Conservation (phyloP, 805 yeast species). For the Hemisphaericaspora nanyangensis region DNA sequence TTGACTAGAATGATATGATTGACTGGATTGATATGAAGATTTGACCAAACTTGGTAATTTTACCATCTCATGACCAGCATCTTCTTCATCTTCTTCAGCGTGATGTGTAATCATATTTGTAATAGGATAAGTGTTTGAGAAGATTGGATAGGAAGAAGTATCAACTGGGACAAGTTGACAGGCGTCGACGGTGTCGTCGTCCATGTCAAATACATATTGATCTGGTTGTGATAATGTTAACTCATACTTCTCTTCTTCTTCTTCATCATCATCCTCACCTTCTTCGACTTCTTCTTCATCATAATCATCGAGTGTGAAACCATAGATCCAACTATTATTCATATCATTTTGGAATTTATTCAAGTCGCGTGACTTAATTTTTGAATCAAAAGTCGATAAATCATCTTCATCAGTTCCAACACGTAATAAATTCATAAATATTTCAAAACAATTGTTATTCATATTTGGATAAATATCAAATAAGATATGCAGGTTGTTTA, state of each 20-base stretch:
- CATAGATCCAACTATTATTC: constrained; percentile 27
- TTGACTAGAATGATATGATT: constrained; percentile 18
- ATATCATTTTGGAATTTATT: constrained; percentile 29
- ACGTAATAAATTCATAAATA: constrained; percentile 39
- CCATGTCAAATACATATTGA: constrained; percentile 36
- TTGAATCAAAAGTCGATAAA: constrained; percentile 15
- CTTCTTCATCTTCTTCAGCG: neutral
- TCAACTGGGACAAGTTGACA: neutral
- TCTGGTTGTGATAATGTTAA: too few species aligned
- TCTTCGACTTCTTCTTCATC: constrained; percentile 33
- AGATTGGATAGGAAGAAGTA: neutral
- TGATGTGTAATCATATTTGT: too few species aligned
- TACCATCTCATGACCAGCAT: neutral
- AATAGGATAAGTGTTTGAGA: too few species aligned
- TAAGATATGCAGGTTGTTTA: constrained; percentile 35
- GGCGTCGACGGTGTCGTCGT: constrained; percentile 17
- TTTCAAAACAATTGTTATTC: constrained; percentile 38
- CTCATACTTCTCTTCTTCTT: too few species aligned
- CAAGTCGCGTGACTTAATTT: constrained; percentile 31
- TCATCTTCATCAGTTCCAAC: constrained; percentile 35
- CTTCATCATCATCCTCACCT: constrained; percentile 9
- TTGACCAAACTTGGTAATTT: constrained; percentile 28
- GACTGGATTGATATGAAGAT: constrained; percentile 25
- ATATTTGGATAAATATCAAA: constrained; percentile 48
- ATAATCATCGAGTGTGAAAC: constrained; percentile 37